phyloP scores from a whole-genome alignment of 208 protist species.

The Leishmania amazonensis region DNA sequence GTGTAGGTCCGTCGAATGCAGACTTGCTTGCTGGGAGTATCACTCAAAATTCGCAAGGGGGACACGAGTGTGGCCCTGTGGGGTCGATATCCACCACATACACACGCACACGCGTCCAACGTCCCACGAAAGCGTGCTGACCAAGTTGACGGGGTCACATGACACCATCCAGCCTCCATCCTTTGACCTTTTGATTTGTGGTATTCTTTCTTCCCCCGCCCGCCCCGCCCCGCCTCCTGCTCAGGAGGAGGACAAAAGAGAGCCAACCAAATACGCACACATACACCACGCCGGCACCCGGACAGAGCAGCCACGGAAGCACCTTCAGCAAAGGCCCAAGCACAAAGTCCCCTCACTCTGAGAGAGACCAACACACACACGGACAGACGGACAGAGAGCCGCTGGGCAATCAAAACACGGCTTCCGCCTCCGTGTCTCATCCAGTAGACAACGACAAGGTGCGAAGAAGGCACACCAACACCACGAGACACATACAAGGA shows the following conservation, averaged over 20 bases:
- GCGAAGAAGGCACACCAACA: not conserved
- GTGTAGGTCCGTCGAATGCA: not conserved
- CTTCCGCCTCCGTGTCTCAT: not conserved
- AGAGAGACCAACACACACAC: not conserved
- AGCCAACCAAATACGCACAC: not conserved
- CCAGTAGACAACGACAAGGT: not conserved
- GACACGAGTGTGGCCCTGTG: not conserved
- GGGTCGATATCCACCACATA: not conserved
- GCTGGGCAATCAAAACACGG: not conserved
- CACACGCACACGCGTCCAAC: not conserved
- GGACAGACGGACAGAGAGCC: not conserved
- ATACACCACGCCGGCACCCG: not conserved
- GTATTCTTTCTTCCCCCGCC: not conserved
- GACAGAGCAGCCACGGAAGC: not conserved
- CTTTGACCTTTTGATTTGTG: not conserved
- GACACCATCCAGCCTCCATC: not conserved
- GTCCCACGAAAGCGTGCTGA: not conserved
- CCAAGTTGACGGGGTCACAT: not conserved
- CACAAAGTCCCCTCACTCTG: not conserved
- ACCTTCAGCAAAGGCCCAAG: not conserved
- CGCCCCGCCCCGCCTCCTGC: not conserved
- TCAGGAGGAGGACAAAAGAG: conserved; percentile 13
- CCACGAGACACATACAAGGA: not conserved
- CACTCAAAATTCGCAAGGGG: not conserved
- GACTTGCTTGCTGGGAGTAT: not conserved